Conservation (phyloP, 2,329 filamentous ascomycete species). For the Hirsutella minnesotensis region DNA sequence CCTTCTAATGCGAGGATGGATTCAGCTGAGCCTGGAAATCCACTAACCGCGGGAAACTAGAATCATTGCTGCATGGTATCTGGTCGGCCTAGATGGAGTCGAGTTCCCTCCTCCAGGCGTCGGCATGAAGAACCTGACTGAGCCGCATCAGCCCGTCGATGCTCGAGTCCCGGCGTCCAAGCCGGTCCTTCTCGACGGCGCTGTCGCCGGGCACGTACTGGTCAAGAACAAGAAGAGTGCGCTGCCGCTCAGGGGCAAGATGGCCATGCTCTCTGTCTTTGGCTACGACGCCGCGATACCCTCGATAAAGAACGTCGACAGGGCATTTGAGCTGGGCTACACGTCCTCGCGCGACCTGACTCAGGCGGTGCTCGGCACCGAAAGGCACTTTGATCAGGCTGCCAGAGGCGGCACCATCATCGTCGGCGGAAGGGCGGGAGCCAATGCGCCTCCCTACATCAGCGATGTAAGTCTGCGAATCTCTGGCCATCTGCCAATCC, state of each 20-base stretch:
- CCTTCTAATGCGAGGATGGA: no score
- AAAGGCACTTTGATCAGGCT: constrained; percentile 33
- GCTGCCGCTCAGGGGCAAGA: constrained; percentile 49
- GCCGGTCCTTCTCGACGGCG: constrained; percentile 34
- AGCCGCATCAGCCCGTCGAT: constrained; percentile 33
- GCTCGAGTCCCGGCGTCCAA: constrained; percentile 34
- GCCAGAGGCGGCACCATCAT: constrained; percentile 40
- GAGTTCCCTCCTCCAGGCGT: constrained; percentile 32
- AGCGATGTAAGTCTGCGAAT: constrained; percentile 25
- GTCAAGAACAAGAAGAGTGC: constrained; percentile 58
- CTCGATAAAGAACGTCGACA: constrained; percentile 35
- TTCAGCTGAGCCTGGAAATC: no score
- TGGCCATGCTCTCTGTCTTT: constrained; percentile 44
- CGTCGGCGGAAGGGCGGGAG: constrained; percentile 38
- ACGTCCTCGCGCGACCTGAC: constrained; percentile 33
- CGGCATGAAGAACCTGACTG: constrained; percentile 49
- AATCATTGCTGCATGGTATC: constrained; percentile 50
- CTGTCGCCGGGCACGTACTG: constrained; percentile 56
- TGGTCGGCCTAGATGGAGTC: constrained; percentile 37
- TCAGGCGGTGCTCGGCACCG: constrained; percentile 28
- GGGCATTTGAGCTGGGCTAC: constrained; percentile 32
- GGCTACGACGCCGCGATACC: constrained; percentile 49
- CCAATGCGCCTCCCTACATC: constrained; percentile 37
- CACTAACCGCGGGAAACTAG: constrained; percentile 21
- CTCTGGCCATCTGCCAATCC: not conserved